Conservation (phyloP, 768 basidiomycete genomes). For the Leucogyrophana mollusca region DNA sequence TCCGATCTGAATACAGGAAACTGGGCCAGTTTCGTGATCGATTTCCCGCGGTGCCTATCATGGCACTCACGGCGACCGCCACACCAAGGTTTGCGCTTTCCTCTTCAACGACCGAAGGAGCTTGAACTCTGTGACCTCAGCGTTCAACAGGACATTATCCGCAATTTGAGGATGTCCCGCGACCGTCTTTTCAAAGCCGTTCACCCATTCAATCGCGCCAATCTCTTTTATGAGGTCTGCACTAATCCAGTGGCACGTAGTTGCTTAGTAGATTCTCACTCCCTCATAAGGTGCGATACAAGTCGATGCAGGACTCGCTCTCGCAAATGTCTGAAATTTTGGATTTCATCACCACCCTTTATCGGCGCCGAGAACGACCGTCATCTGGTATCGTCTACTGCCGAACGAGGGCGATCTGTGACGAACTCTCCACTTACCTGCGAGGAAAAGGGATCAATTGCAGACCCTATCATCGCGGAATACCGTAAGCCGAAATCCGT, state of each 20-base stretch:
- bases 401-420: constrained; percentile 62
- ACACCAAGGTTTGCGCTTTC: constrained; percentile 53
- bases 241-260: neutral
- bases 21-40: constrained; percentile 68
- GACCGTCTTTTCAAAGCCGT: constrained; percentile 59
- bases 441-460: constrained; percentile 64
- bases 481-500: constrained; percentile 38
- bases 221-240: constrained; percentile 78
- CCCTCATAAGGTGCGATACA: constrained; percentile 64
- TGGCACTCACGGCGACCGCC: constrained; percentile 86
- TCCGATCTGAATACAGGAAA: constrained; percentile 69
- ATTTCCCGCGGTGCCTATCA: constrained; percentile 74
- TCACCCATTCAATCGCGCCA: constrained; percentile 79
- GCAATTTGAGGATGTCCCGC: constrained; percentile 57
- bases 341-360: constrained; percentile 64
- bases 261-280: too few relatives aligned
- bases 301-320: constrained; percentile 47
- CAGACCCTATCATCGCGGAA: constrained; percentile 73
- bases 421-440: constrained; percentile 65
- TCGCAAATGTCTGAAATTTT: constrained; percentile 63
- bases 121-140: constrained; percentile 33
- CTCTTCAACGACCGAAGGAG: neutral
- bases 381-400: constrained; percentile 82
- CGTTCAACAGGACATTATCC: constrained; percentile 73
- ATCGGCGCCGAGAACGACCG: constrained; percentile 54